Percentiles rank a stretch among this genome's conserved stretches.
Evolutionary conservation across 352 stramenopile genomes (phyloP).

Genomic region (Globisporangium uncinulatum): DNA sequence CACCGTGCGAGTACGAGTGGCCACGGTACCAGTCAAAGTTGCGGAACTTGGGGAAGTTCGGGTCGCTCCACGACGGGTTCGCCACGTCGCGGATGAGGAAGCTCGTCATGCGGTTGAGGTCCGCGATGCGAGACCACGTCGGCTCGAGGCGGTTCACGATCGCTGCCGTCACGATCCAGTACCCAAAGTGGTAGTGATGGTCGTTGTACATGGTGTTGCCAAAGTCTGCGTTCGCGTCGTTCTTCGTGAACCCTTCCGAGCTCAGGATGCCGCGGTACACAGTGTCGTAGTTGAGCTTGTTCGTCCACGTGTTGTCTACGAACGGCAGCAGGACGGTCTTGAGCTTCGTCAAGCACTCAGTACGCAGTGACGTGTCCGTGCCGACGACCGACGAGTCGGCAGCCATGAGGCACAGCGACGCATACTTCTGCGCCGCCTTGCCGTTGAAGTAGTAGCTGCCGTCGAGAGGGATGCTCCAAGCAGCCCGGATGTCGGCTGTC

Average conservation of each 20-base stretch:
- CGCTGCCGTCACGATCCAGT: constrained; percentile 59
- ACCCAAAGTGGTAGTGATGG: constrained; percentile 75
- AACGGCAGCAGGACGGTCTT: constrained; percentile 45
- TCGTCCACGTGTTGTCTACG: constrained; percentile 59
- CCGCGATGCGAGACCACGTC: constrained; percentile 38
- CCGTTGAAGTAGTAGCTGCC: constrained; percentile 80
- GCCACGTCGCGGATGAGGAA: constrained; percentile 55
- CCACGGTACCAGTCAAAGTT: constrained; percentile 66
- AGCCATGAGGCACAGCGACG: constrained; percentile 68
- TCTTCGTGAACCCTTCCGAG: constrained; percentile 46
- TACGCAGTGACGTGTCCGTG: constrained; percentile 33
- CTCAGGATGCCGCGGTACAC: constrained; percentile 59
- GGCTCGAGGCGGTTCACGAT: constrained; percentile 68
- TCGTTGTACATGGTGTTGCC: constrained; percentile 77
- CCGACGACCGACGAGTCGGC: constrained; percentile 55
- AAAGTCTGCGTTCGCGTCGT: constrained; percentile 67
- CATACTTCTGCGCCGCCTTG: constrained; percentile 73
- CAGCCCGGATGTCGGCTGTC: constrained; percentile 38
- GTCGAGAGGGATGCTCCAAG: constrained; percentile 37
- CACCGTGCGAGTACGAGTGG: constrained; percentile 67
- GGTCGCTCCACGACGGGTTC: constrained; percentile 33
- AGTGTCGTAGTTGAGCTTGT: constrained; percentile 58
- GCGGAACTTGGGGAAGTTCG: constrained; percentile 62
- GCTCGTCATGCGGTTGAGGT: constrained; percentile 44
- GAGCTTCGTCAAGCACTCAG: constrained; percentile 52